A percentile compares a stretch with the other conserved stretches of the same genome.
Conservation (phyloP, 352 stramenopile species). For the Halophytophthora polymorphica region DNA sequence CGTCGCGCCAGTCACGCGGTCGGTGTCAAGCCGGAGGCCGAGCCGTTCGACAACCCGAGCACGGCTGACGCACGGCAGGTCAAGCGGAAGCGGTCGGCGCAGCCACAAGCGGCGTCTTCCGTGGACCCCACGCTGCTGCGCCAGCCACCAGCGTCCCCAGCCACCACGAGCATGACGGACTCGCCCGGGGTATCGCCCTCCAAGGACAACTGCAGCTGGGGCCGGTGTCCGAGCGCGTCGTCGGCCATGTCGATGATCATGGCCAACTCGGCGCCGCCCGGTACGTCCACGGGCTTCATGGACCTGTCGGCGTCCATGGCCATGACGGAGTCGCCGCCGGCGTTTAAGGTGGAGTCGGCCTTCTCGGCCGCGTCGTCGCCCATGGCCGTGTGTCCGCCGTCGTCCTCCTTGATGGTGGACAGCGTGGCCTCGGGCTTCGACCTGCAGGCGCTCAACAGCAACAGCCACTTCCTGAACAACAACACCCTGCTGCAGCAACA, state of each 20-base stretch:
- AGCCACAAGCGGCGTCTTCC: slow-evolving; percentile 12
- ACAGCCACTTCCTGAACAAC: slow-evolving; percentile 22
- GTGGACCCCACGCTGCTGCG: slow-evolving; percentile 26
- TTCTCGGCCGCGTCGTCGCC: slow-evolving; percentile 25
- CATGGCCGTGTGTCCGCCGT: slow-evolving; percentile 22
- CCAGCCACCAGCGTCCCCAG: slow-evolving; percentile 28
- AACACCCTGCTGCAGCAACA: slow-evolving; percentile 13
- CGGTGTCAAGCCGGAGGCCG: slow-evolving; percentile 44
- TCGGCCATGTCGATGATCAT: slow-evolving; percentile 4
- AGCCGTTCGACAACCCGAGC: slow-evolving; percentile 50
- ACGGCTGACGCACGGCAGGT: slow-evolving; percentile 34
- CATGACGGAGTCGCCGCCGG: slow-evolving; percentile 23
- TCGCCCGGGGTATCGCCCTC: slow-evolving; percentile 42
- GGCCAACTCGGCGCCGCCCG: slow-evolving; percentile 1
- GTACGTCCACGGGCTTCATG: slow-evolving; percentile 28
- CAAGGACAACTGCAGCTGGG: slow-evolving; percentile 28
- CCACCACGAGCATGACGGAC: slow-evolving; percentile 27
- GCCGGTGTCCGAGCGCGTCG: slow-evolving; percentile 9
- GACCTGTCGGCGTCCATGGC: slow-evolving; percentile 17
- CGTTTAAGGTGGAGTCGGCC: slow-evolving; percentile 38
- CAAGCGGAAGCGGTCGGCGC: slow-evolving; percentile 56
- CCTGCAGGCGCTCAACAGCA: slow-evolving; percentile 29
- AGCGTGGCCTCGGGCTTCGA: slow-evolving; percentile 35
- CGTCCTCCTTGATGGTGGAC: slow-evolving; percentile 29
- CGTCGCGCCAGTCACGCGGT: slow-evolving; percentile 60